Percentiles rank a stretch among this genome's conserved stretches.
These are phyloP conservation scores for Kurtzmaniella fragi DNA, from an alignment of 805 yeast species.

Conservation along the genomic window DNA sequence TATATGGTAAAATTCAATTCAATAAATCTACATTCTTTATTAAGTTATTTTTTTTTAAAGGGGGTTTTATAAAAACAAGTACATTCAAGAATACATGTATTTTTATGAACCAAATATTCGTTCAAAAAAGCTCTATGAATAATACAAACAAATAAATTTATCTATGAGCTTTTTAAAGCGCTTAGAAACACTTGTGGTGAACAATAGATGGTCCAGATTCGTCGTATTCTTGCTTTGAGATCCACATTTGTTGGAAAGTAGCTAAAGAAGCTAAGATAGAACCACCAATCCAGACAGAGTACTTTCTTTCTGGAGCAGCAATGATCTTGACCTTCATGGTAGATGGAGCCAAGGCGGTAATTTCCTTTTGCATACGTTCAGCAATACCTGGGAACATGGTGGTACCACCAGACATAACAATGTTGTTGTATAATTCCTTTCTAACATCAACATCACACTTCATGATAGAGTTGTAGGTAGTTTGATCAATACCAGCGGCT, in stretches of 20 bases:
- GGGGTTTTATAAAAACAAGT: neutral
- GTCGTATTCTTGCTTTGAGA: constrained; percentile 99
- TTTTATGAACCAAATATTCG: neutral
- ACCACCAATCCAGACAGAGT: constrained; percentile 99
- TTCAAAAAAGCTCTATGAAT: neutral
- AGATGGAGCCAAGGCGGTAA: constrained; percentile 98
- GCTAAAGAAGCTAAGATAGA: constrained; percentile 97
- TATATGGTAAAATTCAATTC: neutral
- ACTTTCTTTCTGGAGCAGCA: constrained; percentile 99
- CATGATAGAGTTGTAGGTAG: constrained; percentile 90
- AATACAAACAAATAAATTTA: neutral
- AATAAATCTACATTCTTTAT: neutral
- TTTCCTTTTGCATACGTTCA: constrained; percentile 99
- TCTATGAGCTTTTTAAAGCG: neutral
- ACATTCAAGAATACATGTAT: neutral
- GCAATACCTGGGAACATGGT: constrained; percentile 99
- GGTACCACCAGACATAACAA: constrained; percentile 99
- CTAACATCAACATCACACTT: constrained; percentile 99
- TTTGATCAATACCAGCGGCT: constrained; percentile 99
- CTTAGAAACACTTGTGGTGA: constrained; percentile 90
- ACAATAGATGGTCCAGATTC: constrained; percentile 99
- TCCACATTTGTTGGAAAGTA: constrained; percentile 99
- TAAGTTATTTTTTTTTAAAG: neutral
- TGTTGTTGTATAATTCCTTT: constrained; percentile 98
- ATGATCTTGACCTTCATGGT: constrained; percentile 99